Base-by-base conservation (phyloP, 129 eudicot genomes). In the Ambrosia artemisiifolia region DNA sequence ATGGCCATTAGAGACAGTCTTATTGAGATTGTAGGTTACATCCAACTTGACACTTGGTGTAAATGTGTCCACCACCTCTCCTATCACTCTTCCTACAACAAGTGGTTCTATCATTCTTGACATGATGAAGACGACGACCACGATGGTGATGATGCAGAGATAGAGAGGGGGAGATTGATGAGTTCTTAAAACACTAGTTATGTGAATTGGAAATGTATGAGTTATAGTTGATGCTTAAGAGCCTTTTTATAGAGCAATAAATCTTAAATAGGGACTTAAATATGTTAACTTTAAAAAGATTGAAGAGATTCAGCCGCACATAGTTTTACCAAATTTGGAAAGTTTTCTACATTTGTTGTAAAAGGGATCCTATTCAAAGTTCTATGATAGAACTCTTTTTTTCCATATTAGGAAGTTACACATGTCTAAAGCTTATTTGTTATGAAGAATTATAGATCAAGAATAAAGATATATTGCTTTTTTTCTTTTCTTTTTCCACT, bases 61-160 rank as follows among this genome's bases (percentile, higher is more conserved):
- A 76, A 92, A 92, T 51, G 18, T 53, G 79, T 92, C 98, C 11
- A 92, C 89, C 55, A 92, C 98, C 50, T 92, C 98, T 62, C 98
- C 98, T 56, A 92, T 76, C 14, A 92, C 96, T 82, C 96, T 81
- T 76, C 91, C 98, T 28, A 89, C 79, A 5, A 67, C 70, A 48
- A 92, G 92, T 75, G 82, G 82, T 19, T 78, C 82, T 5, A 30
- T 78, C 67, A 78, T 78, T 44, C 73, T 78, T 18, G 84, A 82
- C 84, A 81, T 83, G 61, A 69, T 48, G 28, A 24, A 24, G 13
- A 7, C 11, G 54, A 48, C 14, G 17, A 48, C 6, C 11, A 42
- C 7, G 47, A 42, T 42, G 14, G 75, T 81, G 51, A 70, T 50
- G 48, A 69, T 40, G 44, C 6, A 7, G 44, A 40, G 3, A 20